Evolutionary conservation across 768 basidiomycete genomes (phyloP).

Genomic region (Russula sp.): DNA sequence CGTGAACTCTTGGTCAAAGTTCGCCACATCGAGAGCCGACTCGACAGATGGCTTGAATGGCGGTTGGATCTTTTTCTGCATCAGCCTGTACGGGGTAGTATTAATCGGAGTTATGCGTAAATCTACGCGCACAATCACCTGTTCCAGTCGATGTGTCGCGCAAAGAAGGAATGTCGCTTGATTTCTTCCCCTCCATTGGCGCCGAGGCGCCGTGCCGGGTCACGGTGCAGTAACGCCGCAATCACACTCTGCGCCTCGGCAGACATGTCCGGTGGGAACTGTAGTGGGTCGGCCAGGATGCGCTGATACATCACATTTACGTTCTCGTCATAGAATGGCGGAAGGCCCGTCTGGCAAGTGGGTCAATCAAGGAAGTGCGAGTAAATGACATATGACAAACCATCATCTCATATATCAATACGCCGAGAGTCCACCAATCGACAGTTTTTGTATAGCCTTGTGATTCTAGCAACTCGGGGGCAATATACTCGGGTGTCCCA

Average conservation of each 20-base stretch:
- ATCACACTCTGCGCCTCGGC: constrained; percentile 87
- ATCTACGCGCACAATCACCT: constrained; percentile 37
- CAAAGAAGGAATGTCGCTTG: constrained; percentile 92
- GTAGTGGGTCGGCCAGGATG: constrained; percentile 87
- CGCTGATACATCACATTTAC: constrained; percentile 97
- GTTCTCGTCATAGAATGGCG: constrained; percentile 98
- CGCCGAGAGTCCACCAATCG: constrained; percentile 98
- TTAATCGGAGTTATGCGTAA: background rate
- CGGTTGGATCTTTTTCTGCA: constrained; percentile 94
- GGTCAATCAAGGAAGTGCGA: constrained; percentile 13
- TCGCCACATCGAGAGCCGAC: constrained; percentile 89
- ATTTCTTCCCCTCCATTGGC: constrained; percentile 93
- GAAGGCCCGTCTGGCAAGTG: constrained; percentile 72
- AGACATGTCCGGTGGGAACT: constrained; percentile 86
- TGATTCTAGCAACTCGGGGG: constrained; percentile 92
- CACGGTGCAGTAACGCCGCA: constrained; percentile 80
- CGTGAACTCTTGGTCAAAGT: constrained; percentile 98
- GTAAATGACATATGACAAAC: constrained; percentile 33
- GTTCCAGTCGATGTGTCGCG: constrained; percentile 90
- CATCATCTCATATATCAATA: constrained; percentile 97
- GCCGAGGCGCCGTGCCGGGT: constrained; percentile 84
- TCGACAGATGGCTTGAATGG: constrained; percentile 98
- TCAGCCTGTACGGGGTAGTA: constrained; percentile 40
- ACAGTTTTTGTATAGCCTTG: constrained; percentile 98
- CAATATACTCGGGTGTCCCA: constrained; percentile 98